Base-by-base conservation (phyloP, 768 basidiomycete species). In the Pleurotus platypus region DNA sequence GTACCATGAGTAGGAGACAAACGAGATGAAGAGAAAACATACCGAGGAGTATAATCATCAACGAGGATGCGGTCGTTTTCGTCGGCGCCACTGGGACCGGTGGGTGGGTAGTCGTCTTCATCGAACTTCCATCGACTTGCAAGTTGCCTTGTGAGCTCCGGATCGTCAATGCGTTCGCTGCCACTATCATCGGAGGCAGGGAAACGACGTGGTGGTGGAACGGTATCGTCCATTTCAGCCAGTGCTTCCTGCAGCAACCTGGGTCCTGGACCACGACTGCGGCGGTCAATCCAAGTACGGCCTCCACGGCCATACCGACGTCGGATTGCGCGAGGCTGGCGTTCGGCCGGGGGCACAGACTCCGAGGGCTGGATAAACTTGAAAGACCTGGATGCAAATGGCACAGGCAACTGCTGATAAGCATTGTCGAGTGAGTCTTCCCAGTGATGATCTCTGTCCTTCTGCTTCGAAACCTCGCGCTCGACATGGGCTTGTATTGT, bases 251-350 rank as follows among this genome's bases (percentile, higher is more conserved):
- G n/a, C 6, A 39, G 42, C 15, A 54, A 57, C 24, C 30, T 57
- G 46, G 13, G 62, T 51, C 67, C 69, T 60, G 66, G 65, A 61
- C 13, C 46, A 54, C 43, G 70, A 62, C 57, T 74, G 69, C 87
- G 82, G 49, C 96, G 82, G 71, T 97, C 94, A 15, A 96, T 63
- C 60, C 85, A 75, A 12, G 86, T 67, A 26, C 91, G 82, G 3
- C 95, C 95, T 35, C 90, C 91, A 55, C 96, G 90, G 1, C 94
- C 94, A 57, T 80, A 70, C 7, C 96, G 88, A 48, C 88, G 64
- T 59, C 95, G 89, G 56, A 93, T 75, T 2, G 84, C 75, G 9
- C 79, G 79, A 15, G 70, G 62, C 47, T 67, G 61, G 37, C 58
- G 66, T 40, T 69, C 63, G 58, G 71, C 62, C 46, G 73, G 63